Evolutionary conservation across 257 asterid species (phyloP), one percentile per base, ranked within the genome.

Genomic region (Paulownia fortunei): DNA sequence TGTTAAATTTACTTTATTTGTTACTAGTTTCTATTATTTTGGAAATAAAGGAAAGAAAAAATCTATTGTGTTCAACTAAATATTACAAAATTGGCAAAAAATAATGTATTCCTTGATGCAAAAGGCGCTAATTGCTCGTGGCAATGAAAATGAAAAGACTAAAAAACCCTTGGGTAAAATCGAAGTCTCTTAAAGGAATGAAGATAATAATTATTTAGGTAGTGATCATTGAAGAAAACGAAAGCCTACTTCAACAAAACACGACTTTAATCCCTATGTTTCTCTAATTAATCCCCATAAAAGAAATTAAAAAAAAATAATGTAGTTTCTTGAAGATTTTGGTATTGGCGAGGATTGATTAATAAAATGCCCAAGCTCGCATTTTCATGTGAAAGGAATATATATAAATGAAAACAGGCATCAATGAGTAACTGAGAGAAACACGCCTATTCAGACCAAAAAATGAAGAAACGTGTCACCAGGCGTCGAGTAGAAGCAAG

Each of bases 401-500:
- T 55, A 34, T 32, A 13, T n/a, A n/a, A 19, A 70, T 76, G 5
- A 72, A 36, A 37, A 61, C 6, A 37, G 75, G 65, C 83, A 34
- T 59, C 79, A 13, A 55, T 71, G 16, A 59, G 47, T 65, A 63
- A 59, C 32, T 58, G 34, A 75, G 69, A 73, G 66, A 59, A 59
- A 75, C 58, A 78, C 61, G 73, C 64, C 79, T 80, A 8, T 46
- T 52, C 44, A 70, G 21, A 44, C 34, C 73, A 39, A 37, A 34
- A 18, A 34, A n/a, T 52, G 24, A 30, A 74, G 27, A 49, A 54
- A 32, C 60, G 79, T 76, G 84, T 56, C 37, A 7, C 62, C 2
- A 81, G 69, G 75, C 84, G 87, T 86, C 82, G 8, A 26, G 11
- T 24, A 18, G 59, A 89, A 87, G 94, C 87, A 84, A 88, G 87